These are phyloP conservation scores for Vigna trinervia DNA, from an alignment of 306 rosid genomes.

Conservation along the genomic window DNA sequence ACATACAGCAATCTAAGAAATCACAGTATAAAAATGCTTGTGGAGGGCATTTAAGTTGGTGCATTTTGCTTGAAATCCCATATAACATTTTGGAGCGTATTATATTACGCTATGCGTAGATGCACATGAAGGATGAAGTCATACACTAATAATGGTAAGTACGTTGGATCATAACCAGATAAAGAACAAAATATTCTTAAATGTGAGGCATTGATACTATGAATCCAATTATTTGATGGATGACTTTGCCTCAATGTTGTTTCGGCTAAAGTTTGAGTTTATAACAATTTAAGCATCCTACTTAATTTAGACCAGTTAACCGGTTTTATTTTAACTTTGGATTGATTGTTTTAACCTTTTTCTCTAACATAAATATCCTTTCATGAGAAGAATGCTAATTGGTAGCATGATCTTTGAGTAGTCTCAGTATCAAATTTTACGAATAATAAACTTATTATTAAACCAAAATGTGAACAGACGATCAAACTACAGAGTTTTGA, in stretches of 20 bases:
- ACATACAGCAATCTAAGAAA: not conserved
- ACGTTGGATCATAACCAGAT: not conserved
- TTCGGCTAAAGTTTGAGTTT: not conserved
- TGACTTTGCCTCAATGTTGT: not conserved
- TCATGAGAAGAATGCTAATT: not conserved
- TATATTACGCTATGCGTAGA: not conserved
- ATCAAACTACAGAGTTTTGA: slow-evolving; percentile 2
- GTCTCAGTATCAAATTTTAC: slow-evolving; percentile 23
- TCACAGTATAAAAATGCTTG: not conserved
- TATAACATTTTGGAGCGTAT: too few relatives aligned
- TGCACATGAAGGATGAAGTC: not conserved
- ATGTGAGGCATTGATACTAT: too few relatives aligned
- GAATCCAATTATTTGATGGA: not conserved
- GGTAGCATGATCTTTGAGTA: not conserved
- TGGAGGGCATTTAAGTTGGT: not conserved
- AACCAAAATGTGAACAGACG: slow-evolving; percentile 26
- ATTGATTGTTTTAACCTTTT: not conserved
- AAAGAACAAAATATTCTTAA: not conserved
- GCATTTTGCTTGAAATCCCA: not conserved
- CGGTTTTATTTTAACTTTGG: not conserved
- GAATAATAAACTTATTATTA: slow-evolving; percentile 20
- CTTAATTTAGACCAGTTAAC: too few relatives aligned
- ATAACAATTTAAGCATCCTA: too few relatives aligned
- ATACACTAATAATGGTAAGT: not conserved
- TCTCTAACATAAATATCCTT: not conserved